These are phyloP conservation scores for Fraxinus floribunda DNA, from an alignment of 305 asterid genomes.

Conservation along the genomic window DNA sequence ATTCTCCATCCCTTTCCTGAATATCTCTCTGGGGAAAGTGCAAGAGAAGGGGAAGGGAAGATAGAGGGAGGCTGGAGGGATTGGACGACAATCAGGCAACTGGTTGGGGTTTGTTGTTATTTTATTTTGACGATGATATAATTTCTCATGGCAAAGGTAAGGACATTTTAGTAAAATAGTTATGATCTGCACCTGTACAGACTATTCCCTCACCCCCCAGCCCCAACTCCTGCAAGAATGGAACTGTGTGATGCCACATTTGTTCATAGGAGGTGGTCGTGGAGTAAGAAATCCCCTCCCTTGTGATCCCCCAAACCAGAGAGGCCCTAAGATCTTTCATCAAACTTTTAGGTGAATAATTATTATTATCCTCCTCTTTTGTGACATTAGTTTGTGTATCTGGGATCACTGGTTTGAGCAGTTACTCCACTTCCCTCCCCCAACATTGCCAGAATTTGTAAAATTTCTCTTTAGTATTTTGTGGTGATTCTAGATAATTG, in stretches of 20 bases:
- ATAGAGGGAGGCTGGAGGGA: neutral
- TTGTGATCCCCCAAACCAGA: neutral
- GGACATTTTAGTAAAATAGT: neutral
- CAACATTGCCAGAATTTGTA: neutral
- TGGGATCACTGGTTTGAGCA: conserved; percentile 1
- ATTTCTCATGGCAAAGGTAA: neutral
- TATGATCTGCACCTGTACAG: neutral
- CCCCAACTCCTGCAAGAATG: neutral
- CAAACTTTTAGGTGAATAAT: neutral
- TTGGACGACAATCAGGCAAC: neutral
- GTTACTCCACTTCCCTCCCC: neutral
- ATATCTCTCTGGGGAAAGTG: neutral
- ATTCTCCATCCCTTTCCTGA: neutral
- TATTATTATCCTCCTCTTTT: neutral
- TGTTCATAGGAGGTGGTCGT: neutral
- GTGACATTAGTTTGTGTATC: neutral
- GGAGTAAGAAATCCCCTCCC: neutral
- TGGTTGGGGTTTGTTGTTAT: neutral
- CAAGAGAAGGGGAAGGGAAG: neutral
- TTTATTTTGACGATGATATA: neutral
- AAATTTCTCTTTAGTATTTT: neutral
- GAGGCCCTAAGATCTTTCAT: neutral
- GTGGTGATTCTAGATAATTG: neutral
- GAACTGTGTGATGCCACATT: neutral
- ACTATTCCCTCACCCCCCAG: neutral